phyloP scores from a whole-genome alignment of 2,329 filamentous ascomycete species.

The Aspergillus sp. region DNA sequence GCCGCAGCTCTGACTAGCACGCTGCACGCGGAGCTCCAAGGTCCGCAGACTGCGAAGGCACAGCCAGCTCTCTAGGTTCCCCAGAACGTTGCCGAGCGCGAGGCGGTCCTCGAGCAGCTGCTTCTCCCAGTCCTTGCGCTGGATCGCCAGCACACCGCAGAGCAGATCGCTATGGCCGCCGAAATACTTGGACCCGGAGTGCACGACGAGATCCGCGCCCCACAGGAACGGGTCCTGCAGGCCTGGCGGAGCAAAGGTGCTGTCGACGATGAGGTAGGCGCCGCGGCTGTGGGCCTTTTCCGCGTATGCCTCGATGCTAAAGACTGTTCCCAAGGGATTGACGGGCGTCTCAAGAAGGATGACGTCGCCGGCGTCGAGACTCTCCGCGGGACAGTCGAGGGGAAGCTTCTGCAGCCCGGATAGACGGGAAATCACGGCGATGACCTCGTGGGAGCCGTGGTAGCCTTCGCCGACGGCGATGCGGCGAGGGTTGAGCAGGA shows the following conservation, averaged over 20 bases:
- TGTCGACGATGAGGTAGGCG: conserved; percentile 80
- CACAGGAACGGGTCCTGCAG: conserved; percentile 79
- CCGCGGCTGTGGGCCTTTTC: conserved; percentile 69
- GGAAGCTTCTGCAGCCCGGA: conserved; percentile 71
- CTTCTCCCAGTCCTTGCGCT: conserved; percentile 56
- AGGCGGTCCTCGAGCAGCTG: conserved; percentile 67
- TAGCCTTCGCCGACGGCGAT: conserved; percentile 83
- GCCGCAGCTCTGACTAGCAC: conserved; percentile 72
- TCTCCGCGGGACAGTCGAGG: conserved; percentile 66
- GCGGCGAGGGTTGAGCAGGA: conserved; percentile 75
- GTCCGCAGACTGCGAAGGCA: conserved; percentile 84
- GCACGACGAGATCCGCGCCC: conserved; percentile 86
- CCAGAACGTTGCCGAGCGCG: conserved; percentile 80
- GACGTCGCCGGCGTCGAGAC: conserved; percentile 74
- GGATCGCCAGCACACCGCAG: conserved; percentile 77
- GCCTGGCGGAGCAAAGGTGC: conserved; percentile 89
- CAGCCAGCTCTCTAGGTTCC: conserved; percentile 87
- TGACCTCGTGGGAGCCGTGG: conserved; percentile 90
- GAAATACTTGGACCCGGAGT: conserved; percentile 93
- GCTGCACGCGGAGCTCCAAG: conserved; percentile 74
- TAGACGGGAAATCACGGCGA: conserved; percentile 69
- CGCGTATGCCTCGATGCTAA: conserved; percentile 69
- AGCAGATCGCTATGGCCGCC: conserved; percentile 94
- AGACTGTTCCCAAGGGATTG: conserved; percentile 84
- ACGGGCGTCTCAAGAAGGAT: conserved; percentile 91